Evolutionary conservation across 2,329 filamentous ascomycete species (phyloP).

Genomic region (Phaeoacremonium minimum): DNA sequence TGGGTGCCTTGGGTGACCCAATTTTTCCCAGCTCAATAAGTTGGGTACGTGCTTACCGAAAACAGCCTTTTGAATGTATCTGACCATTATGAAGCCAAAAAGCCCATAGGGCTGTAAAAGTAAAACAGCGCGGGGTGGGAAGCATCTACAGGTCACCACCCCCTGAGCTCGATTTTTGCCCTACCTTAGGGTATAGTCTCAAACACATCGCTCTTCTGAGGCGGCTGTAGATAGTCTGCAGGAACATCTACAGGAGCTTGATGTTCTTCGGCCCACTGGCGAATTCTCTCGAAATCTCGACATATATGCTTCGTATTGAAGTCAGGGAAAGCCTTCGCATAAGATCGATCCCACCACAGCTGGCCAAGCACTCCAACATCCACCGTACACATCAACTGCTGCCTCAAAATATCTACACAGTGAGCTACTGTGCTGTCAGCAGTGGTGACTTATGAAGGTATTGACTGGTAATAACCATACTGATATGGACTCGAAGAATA

Average conservation of each 20-base stretch:
- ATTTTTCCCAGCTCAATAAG: neutral
- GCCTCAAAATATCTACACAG: slow-evolving; percentile 49
- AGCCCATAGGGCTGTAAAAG: too few relatives aligned
- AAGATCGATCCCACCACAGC: slow-evolving; percentile 42
- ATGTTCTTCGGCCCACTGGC: slow-evolving; percentile 43
- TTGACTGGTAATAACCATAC: slow-evolving; percentile 27
- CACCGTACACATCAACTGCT: slow-evolving; percentile 51
- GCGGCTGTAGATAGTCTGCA: slow-evolving; percentile 33
- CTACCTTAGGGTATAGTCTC: neutral
- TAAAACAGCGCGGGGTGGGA: too few relatives aligned
- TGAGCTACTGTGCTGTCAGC: slow-evolving; percentile 33
- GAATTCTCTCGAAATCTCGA: slow-evolving; percentile 46
- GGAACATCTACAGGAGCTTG: slow-evolving; percentile 39
- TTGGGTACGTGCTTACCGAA: neutral
- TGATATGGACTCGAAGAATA: slow-evolving; percentile 32
- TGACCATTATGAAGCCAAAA: too few relatives aligned
- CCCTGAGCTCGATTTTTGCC: neutral
- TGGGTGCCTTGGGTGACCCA: neutral
- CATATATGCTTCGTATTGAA: slow-evolving; percentile 51
- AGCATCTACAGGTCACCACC: slow-evolving; percentile 1
- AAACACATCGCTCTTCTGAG: slow-evolving; percentile 8
- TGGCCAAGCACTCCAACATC: slow-evolving; percentile 50
- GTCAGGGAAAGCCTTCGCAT: slow-evolving; percentile 41
- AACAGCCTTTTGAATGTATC: slow-evolving; percentile 1
- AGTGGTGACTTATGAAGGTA: neutral